phyloP scores from a whole-genome alignment of 2,329 filamentous ascomycete genomes.

The Calonectria naviculata region DNA sequence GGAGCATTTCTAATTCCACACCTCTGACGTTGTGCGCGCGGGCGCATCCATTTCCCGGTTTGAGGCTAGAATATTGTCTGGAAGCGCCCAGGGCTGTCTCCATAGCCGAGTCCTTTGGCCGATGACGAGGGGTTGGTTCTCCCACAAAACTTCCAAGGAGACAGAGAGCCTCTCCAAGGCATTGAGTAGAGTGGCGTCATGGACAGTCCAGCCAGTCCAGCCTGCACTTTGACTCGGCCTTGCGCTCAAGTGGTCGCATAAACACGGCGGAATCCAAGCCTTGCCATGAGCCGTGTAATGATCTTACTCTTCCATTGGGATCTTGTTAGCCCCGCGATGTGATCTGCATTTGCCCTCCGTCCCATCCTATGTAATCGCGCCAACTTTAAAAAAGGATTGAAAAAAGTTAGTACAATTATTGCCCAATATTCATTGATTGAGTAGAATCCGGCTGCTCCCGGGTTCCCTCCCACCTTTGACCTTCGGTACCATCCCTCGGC shows the following conservation, averaged over 20 bases:
- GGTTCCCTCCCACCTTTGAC: background rate
- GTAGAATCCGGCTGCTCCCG: background rate
- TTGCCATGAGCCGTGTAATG: background rate
- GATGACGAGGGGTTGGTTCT: constrained; percentile 10
- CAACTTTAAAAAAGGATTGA: background rate
- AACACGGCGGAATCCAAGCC: constrained; percentile 5
- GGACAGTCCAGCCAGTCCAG: background rate
- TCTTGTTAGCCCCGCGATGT: constrained; percentile 13
- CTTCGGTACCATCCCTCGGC: background rate
- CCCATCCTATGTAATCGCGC: background rate
- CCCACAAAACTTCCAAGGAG: background rate
- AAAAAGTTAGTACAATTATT: background rate
- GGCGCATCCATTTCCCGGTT: constrained; percentile 17
- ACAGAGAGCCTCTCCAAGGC: background rate
- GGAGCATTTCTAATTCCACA: constrained; percentile 24
- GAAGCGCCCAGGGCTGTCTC: constrained; percentile 5
- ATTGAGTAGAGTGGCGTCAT: constrained; percentile 12
- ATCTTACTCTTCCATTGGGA: background rate
- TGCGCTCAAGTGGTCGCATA: background rate
- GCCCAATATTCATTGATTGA: background rate
- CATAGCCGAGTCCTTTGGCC: background rate
- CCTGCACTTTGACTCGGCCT: background rate
- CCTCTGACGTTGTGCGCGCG: constrained; percentile 30
- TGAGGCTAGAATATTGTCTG: constrained; percentile 27
- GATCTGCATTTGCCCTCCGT: background rate